Evolutionary conservation across 176 grass and related monocot genomes (phyloP), one percentile per base, ranked within the genome.

Genomic region (Aegilops tauschii): DNA sequence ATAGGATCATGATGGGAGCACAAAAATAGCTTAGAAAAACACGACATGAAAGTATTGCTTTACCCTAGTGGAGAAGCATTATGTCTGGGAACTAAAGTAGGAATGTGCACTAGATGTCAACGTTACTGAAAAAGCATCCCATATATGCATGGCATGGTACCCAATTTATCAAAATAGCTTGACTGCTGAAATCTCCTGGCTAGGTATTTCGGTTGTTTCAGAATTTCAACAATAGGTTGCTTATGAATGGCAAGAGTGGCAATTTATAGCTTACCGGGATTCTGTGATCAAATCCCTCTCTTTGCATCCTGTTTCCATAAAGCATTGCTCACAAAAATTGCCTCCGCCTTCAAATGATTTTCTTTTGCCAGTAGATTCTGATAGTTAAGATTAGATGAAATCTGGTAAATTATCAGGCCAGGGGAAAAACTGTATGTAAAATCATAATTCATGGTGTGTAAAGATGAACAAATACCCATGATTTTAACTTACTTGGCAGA

Each of bases 311-410:
- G 85, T 90, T 76, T 92, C 89, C 32, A 82, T 81, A 69, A 92
- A 88, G 32, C 77, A 88, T 80, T 88, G 61, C 69, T 91, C 91
- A 62, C 86, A 90, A 67, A 84, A 84, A 79, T 56, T 61, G 16
- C 37, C 66, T 40, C 86, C 91, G 59, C 84, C 86, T 91, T 92
- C 89, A 87, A 93, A 93, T 30, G 91, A 93, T 87, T 93, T 87
- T 63, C 89, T 87, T 87, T 90, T 92, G 31, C 85, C 87, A 11
- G 88, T 88, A 59, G 85, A 83, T 90, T 84, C 93, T 95, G 75
- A 73, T 65, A 44, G 25, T 44, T 49, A 79, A 63, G 36, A 70
- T 81, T 61, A 84, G 80, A 86, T 73, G n/a, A 65, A 86, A 73
- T 42, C 16, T 74, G 28, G 17, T n/a, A 30, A 79, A 76, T 9